A percentile compares a stretch with the other conserved stretches of the same genome.
These are phyloP conservation scores for Aspergillus brunneoviolaceus DNA, from an alignment of 2,329 filamentous ascomycete genomes.

Conservation along the genomic window DNA sequence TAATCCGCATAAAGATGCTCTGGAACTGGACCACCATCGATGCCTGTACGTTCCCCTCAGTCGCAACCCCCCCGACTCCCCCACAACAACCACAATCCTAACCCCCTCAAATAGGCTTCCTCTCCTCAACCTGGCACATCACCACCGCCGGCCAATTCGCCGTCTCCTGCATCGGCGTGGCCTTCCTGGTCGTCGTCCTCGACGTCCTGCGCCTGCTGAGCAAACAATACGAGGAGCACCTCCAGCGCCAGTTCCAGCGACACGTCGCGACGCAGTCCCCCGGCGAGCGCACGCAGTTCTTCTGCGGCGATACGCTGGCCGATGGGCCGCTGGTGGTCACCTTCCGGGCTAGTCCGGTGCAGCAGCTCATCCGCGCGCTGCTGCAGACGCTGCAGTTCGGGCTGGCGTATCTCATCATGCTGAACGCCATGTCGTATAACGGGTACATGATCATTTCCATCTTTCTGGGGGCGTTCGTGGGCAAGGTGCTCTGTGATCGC, in stretches of 20 bases:
- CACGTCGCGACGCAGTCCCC: slow-evolving; percentile 9
- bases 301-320: slow-evolving; percentile 4
- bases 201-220: slow-evolving; percentile 15
- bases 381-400: slow-evolving; percentile 14
- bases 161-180: slow-evolving; percentile 17
- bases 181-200: slow-evolving; percentile 12
- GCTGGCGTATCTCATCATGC: slow-evolving; percentile 15
- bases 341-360: slow-evolving; percentile 12
- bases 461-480: slow-evolving; percentile 14
- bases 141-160: slow-evolving; percentile 15
- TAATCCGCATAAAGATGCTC: slow-evolving; percentile 20
- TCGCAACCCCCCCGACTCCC: neutral
- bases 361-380: slow-evolving; percentile 15
- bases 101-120: slow-evolving; percentile 6
- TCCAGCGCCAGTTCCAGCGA: slow-evolving; percentile 16
- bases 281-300: neutral
- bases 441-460: slow-evolving; percentile 19
- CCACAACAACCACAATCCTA: neutral
- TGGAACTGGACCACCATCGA: slow-evolving; percentile 29
- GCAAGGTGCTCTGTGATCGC: slow-evolving; percentile 16
- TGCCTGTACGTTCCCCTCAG: slow-evolving; percentile 13
- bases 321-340: slow-evolving; percentile 5
- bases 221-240: slow-evolving; percentile 15
- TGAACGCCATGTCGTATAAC: slow-evolving; percentile 17
- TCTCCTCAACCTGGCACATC: slow-evolving; percentile 15